Percentiles rank a stretch among this genome's conserved stretches.
Evolutionary conservation across 1,139 yeast genomes (phyloP).

Genomic region (Scheffersomyces titani): DNA sequence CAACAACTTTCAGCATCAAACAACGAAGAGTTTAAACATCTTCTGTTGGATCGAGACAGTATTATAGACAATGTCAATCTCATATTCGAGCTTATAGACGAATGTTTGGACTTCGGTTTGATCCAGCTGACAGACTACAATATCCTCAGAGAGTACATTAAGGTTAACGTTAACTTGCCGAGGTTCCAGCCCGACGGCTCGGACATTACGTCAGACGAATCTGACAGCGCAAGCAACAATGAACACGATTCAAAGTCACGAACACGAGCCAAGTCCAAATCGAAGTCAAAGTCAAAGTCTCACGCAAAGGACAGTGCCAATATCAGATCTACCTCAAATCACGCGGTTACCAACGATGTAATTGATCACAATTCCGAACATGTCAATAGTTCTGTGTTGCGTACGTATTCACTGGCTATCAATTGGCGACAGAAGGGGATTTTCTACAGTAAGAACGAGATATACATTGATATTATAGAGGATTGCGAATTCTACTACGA

Average conservation of each 20-base stretch:
- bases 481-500: conserved; percentile 43
- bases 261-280: conserved; percentile 6
- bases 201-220: conserved; percentile 12
- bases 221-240: conserved; percentile 16
- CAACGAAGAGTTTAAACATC: background rate
- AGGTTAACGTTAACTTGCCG: conserved; percentile 38
- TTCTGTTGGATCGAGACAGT: conserved; percentile 25
- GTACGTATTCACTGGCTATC: conserved; percentile 44
- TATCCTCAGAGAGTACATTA: conserved; percentile 46
- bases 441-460: conserved; percentile 48
- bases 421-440: conserved; percentile 54
- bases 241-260: conserved; percentile 1
- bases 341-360: conserved; percentile 36
- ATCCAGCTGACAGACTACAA: conserved; percentile 47
- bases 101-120: conserved; percentile 48
- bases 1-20: background rate
- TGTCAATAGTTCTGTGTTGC: conserved; percentile 61
- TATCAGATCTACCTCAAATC: conserved; percentile 42
- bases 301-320: conserved; percentile 8
- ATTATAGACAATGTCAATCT: conserved; percentile 42
- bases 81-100: conserved; percentile 45
- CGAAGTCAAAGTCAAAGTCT: conserved; percentile 14
- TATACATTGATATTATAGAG: conserved; percentile 45
- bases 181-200: conserved; percentile 12
- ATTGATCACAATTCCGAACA: conserved; percentile 24